Conservation (phyloP, 1,139 yeast species). For the Geotrichum aggregatum region DNA sequence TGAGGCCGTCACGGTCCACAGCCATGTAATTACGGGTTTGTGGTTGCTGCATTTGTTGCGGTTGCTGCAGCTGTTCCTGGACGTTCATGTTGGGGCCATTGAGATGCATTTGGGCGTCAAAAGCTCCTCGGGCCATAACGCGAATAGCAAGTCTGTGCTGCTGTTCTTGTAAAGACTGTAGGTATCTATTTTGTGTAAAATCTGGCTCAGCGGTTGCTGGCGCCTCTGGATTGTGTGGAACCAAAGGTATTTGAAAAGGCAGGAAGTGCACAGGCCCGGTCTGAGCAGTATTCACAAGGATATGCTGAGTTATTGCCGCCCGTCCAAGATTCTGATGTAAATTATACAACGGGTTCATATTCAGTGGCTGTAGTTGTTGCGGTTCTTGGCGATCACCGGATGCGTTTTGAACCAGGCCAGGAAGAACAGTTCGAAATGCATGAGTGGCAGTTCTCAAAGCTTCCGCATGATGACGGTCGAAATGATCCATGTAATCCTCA, state of each 20-base stretch:
- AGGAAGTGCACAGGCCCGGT: neutral
- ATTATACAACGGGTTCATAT: neutral
- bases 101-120: neutral
- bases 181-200: slow-evolving; percentile 1
- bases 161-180: slow-evolving; percentile 13
- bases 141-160: slow-evolving; percentile 10
- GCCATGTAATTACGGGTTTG: too few species aligned
- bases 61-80: slow-evolving; percentile 2
- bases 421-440: neutral
- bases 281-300: neutral
- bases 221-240: neutral
- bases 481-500: neutral
- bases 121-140: neutral
- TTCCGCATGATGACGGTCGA: neutral
- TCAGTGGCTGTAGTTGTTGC: neutral
- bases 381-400: neutral
- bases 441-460: neutral
- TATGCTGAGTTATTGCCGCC: neutral
- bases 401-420: neutral
- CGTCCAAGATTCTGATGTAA: neutral
- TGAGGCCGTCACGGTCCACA: too few species aligned
- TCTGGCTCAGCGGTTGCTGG: neutral
- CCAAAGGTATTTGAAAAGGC: neutral
- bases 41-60: neutral
- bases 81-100: neutral